These are phyloP conservation scores for Sequoiadendron giganteum DNA, from an alignment of 75 land plant genomes.

Conservation along the genomic window DNA sequence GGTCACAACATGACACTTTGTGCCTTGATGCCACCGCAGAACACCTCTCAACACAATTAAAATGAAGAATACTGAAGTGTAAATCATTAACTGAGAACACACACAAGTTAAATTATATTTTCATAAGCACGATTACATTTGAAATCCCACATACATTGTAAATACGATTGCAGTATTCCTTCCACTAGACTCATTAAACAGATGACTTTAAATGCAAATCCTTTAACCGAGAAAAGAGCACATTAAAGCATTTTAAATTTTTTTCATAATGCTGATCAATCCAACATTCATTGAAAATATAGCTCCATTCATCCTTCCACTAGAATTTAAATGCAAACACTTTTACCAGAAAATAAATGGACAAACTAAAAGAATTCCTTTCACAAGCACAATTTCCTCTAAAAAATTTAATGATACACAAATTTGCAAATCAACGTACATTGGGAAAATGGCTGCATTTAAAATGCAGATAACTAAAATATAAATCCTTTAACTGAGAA, in stretches of 20 bases:
- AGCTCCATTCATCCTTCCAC: neutral
- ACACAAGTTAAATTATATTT: too few relatives aligned
- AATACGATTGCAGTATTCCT: too few relatives aligned
- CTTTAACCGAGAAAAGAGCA: neutral
- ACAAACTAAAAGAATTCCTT: too few relatives aligned
- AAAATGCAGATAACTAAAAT: neutral
- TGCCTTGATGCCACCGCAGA: too few relatives aligned
- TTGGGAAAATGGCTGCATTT: neutral
- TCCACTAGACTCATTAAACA: neutral
- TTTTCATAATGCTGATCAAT: too few relatives aligned
- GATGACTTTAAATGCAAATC: neutral
- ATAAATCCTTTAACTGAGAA: neutral
- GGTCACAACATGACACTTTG: too few relatives aligned
- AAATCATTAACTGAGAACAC: too few relatives aligned
- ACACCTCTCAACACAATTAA: too few relatives aligned
- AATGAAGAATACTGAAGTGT: neutral
- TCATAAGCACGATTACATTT: neutral
- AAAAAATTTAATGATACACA: neutral
- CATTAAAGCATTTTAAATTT: neutral
- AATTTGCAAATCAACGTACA: neutral
- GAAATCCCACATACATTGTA: neutral
- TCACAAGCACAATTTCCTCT: too few relatives aligned
- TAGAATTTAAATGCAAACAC: neutral
- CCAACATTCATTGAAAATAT: neutral
- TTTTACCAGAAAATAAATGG: neutral